These are phyloP conservation scores for Ceratocystis papillata DNA, from an alignment of 2,329 filamentous ascomycete genomes.

Conservation along the genomic window DNA sequence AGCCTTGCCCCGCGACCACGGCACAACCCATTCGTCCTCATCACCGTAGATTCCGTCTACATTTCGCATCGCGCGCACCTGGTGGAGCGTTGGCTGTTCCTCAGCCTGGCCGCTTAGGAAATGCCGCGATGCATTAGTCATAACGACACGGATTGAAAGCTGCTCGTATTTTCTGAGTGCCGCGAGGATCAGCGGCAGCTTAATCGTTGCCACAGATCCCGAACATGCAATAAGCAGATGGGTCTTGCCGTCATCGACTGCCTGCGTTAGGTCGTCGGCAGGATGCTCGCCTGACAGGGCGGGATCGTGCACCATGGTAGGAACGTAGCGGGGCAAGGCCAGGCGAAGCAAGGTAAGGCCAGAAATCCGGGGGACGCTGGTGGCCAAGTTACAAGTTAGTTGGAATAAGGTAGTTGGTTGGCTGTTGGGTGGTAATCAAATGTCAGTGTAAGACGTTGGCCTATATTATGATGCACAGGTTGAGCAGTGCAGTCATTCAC, in stretches of 20 bases:
- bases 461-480: background rate
- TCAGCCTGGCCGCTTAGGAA: constrained; percentile 66
- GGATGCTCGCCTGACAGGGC: constrained; percentile 20
- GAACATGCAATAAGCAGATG: constrained; percentile 36
- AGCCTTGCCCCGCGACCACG: constrained; percentile 66
- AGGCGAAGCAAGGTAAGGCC: background rate
- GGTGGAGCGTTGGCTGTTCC: constrained; percentile 62
- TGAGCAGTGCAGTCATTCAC: background rate
- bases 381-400: too few relatives aligned
- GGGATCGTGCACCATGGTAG: constrained; percentile 20
- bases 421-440: too few relatives aligned
- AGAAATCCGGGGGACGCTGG: too few relatives aligned
- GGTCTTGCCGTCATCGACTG: constrained; percentile 32
- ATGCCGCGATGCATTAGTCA: constrained; percentile 60
- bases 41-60: constrained; percentile 76
- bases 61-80: constrained; percentile 50
- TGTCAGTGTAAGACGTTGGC: background rate
- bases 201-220: constrained; percentile 74
- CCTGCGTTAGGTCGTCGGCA: constrained; percentile 16
- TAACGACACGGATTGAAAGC: constrained; percentile 73
- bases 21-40: constrained; percentile 68
- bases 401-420: too few relatives aligned
- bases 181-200: constrained; percentile 56
- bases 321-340: background rate
- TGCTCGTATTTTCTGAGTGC: constrained; percentile 43